Base-by-base conservation (phyloP, 768 basidiomycete genomes). In the Austroboletus eburneus region DNA sequence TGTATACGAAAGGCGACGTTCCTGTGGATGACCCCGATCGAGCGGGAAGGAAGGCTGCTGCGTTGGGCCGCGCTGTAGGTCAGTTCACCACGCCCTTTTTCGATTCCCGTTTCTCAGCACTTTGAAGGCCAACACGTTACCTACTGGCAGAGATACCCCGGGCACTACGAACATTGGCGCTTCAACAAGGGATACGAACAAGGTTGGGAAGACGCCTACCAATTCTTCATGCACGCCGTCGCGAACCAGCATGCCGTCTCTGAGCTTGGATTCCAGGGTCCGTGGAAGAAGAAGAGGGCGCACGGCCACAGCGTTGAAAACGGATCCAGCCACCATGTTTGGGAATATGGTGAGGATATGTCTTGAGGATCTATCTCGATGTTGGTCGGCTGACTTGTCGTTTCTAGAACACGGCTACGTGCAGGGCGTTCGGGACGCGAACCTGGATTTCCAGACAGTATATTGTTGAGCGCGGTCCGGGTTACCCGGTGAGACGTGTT, bases 201-300 rank as follows among this genome's bases (percentile, higher is more conserved):
- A 42, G 89, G 88, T 1, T 91, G 89, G 89, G 78, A 81, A 21
- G 86, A 84, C 48, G 78, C 78, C 0, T 78, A 79, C 56, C 43
- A 57, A 27, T 89, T 89, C 67, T 70, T 85, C 39, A 14, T 55
- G 30, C 50, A 65, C 47, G 44, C 41, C 27, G 44, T 50, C 24
- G 44, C 57, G 14, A 50, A 39, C 18, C 47, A 42, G 27, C 55
- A 49, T 29, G 55, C 64, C 13, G 67, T 75, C 9, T 73, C 72
- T 22, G 80, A 86, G 61, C 60, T 89, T 3, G 88, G 86, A 23
- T 88, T 85, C 62, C 69, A 71, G 49, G 72, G 73, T 17, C 74
- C 77, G n/a, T 82, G 82, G 84, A 72, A 74, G 34, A 72, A 68
- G 49, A 64, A 64, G 39, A 66, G 78, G 42, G 69, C 57, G 1